Base-by-base conservation (phyloP, 371 early-diverging fungal genomes). In the Mortierella sp. region DNA sequence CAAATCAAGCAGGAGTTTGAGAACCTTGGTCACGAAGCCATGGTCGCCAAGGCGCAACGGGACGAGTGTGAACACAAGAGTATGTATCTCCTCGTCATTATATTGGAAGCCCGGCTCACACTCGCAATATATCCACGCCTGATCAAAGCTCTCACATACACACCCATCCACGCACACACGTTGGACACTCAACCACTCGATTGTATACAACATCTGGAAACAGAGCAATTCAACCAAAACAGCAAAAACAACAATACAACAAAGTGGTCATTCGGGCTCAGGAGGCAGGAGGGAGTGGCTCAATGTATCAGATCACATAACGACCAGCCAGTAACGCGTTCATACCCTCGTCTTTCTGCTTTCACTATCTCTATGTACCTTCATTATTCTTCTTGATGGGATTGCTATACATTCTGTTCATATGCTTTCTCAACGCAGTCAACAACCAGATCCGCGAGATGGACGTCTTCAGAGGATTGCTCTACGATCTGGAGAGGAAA, bases 61-160 rank as follows among this genome's bases (percentile, higher is more conserved):
- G 97, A 97, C 83, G 98, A 97, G 79, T 94, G 93, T 81, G 98
- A 97, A 87, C 95, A 96, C 80, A 95, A 97, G 89, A 92, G 97
- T 97, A 94, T 88, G 92, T 87, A 48, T 71, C 28, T 31, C 42
- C 19, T 74, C 19, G 26, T n/a, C 50, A 44, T 80, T 48, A 74
- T 34, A 9, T 63, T 76, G 13, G 60, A 28, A 34, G 38, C 74
- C 19, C 74, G 50, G 44, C 42, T 71, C 50, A 78, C 42, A 38
- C 7, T 73, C 57, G 73, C 60, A 28, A 28, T 70, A 26, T 74
- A 24, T 38, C 44, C 28, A 47, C n/a, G 16, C 38, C 63, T 72
- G 75, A 75, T 75, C 45, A 72, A 28, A 19, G 48, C 72, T 48
- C 31, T 65, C 72, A 34, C 48, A 72, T 3, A 19, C 44, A 31